A percentile compares a stretch with the other conserved stretches of the same genome.
Evolutionary conservation across 2,329 filamentous ascomycete genomes (phyloP).

Genomic region (Claviceps digitariae): DNA sequence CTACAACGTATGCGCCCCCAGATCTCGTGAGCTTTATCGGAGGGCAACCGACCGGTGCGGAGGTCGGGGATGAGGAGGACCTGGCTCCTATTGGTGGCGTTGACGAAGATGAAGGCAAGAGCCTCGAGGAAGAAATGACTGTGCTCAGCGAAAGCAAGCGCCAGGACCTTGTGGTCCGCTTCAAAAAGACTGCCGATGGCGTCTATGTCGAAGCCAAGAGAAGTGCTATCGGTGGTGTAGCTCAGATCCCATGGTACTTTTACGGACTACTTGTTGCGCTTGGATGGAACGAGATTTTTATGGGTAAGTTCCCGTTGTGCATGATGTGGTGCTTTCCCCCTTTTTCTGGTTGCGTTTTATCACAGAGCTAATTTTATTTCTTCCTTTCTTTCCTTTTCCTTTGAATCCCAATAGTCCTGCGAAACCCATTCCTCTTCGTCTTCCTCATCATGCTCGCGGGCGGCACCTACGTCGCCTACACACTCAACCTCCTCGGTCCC

Average conservation of each 20-base stretch:
- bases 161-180: conserved; percentile 81
- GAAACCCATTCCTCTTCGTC: conserved; percentile 87
- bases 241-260: conserved; percentile 89
- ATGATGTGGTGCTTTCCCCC: background rate
- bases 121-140: conserved; percentile 89
- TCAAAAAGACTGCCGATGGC: conserved; percentile 96
- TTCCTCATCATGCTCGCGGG: conserved; percentile 65
- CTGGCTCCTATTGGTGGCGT: conserved; percentile 79
- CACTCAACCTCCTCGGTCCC: conserved; percentile 86
- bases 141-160: conserved; percentile 82
- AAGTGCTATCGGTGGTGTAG: conserved; percentile 87
- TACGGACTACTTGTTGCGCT: conserved; percentile 78
- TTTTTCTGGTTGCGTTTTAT: no score
- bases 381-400: background rate
- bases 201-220: conserved; percentile 98
- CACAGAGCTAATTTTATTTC: background rate
- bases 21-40: conserved; percentile 81
- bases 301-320: conserved; percentile 46
- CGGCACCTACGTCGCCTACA: conserved; percentile 80
- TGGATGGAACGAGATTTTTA: conserved; percentile 97
- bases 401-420: conserved; percentile 52
- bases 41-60: conserved; percentile 56
- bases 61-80: conserved; percentile 80
- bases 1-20: conserved; percentile 59
- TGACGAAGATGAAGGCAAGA: conserved; percentile 90